These are phyloP conservation scores for Cutaneotrichosporon curvatum DNA, from an alignment of 1,284 basidiomycete species.

Conservation along the genomic window DNA sequence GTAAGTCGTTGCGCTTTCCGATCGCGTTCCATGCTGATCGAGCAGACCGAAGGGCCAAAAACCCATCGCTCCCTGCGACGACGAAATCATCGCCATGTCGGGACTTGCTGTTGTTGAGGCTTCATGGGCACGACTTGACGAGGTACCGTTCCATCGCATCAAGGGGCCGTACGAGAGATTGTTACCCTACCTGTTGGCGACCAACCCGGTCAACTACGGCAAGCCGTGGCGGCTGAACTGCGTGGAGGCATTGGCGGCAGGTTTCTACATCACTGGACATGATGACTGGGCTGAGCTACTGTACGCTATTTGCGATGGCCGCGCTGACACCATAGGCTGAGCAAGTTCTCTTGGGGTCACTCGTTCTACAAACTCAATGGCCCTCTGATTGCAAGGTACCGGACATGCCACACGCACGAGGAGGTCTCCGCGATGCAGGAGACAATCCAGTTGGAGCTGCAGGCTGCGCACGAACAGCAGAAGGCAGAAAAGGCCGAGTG, in stretches of 20 bases:
- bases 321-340: slow-evolving; percentile 45
- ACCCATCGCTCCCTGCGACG: slow-evolving; percentile 75
- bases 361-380: slow-evolving; percentile 80
- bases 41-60: slow-evolving; percentile 75
- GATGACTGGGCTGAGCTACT: slow-evolving; percentile 68
- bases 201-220: slow-evolving; percentile 92
- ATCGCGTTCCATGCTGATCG: not conserved
- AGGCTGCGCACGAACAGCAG: slow-evolving; percentile 56
- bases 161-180: slow-evolving; percentile 85
- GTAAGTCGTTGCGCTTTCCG: slow-evolving; percentile 50
- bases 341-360: slow-evolving; percentile 78
- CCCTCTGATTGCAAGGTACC: slow-evolving; percentile 62
- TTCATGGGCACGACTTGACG: slow-evolving; percentile 90
- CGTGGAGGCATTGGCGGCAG: slow-evolving; percentile 85
- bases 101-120: slow-evolving; percentile 96
- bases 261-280: slow-evolving; percentile 85
- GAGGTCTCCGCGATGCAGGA: slow-evolving; percentile 65
- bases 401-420: slow-evolving; percentile 58
- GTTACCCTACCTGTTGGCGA: slow-evolving; percentile 84
- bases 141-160: slow-evolving; percentile 90
- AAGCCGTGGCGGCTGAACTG: slow-evolving; percentile 88
- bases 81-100: slow-evolving; percentile 63
- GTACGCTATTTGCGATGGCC: slow-evolving; percentile 15
- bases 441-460: slow-evolving; percentile 64
- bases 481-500: slow-evolving; percentile 51